phyloP scores from a whole-genome alignment of 768 basidiomycete species.

The Boletellus ananas region DNA sequence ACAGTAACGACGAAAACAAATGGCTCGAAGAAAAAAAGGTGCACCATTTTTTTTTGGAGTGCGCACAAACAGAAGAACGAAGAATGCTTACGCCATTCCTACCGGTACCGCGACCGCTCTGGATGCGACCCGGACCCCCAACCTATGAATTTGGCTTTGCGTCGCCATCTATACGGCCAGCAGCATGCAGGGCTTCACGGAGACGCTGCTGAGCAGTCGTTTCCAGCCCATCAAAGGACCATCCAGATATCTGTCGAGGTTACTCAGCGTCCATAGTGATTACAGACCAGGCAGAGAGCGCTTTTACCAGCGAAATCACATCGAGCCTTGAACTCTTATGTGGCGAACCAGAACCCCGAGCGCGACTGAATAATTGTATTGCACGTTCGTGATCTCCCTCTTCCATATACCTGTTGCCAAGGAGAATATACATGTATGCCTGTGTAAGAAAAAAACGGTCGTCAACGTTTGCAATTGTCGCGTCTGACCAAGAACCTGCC shows the following conservation, averaged over 20 bases:
- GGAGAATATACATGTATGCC: conserved; percentile 8
- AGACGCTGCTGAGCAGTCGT: not conserved
- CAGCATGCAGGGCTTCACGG: not conserved
- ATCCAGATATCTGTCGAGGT: conserved; percentile 2
- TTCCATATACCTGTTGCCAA: conserved; percentile 1
- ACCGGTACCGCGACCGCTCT: no score
- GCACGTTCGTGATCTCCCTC: conserved; percentile 4
- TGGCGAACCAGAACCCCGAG: not conserved
- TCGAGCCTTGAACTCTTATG: not conserved
- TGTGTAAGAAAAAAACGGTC: not conserved
- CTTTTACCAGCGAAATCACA: conserved; percentile 1
- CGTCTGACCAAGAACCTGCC: not conserved
- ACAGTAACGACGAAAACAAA: no score
- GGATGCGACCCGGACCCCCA: not conserved
- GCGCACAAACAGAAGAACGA: no score
- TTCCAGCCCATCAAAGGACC: conserved; percentile 3
- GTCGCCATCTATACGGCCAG: not conserved
- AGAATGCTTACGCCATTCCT: no score
- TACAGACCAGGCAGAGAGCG: not conserved
- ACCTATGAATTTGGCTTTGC: not conserved
- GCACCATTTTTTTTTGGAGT: no score
- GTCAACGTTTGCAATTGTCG: not conserved
- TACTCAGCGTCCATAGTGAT: not conserved
- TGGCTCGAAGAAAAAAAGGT: no score
- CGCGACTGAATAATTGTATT: conserved; percentile 1